Evolutionary conservation across 2,329 filamentous ascomycete genomes (phyloP).

Genomic region (Chrysosporium queenslandicum): DNA sequence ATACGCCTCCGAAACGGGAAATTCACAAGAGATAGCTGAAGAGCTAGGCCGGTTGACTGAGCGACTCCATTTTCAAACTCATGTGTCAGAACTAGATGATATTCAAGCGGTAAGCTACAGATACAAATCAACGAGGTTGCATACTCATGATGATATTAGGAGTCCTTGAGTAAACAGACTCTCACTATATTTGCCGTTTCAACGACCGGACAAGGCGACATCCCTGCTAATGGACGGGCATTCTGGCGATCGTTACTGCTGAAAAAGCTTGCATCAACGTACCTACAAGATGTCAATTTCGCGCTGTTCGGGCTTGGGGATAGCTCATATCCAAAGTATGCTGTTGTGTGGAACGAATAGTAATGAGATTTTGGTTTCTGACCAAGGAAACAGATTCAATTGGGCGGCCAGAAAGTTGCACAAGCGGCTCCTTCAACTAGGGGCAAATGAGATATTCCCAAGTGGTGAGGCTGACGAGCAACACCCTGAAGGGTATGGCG

Average conservation of each 20-base stretch:
- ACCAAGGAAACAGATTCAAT: constrained; percentile 57
- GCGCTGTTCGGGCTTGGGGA: constrained; percentile 87
- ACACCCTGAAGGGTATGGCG: constrained; percentile 74
- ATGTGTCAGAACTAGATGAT: constrained; percentile 66
- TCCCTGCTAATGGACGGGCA: constrained; percentile 67
- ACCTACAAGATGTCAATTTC: constrained; percentile 60
- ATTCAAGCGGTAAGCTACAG: constrained; percentile 64
- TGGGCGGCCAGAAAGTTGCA: constrained; percentile 83
- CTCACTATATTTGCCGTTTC: constrained; percentile 64
- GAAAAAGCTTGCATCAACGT: constrained; percentile 63
- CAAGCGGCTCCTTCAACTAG: constrained; percentile 72
- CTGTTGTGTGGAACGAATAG: constrained; percentile 11
- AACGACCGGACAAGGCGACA: constrained; percentile 88
- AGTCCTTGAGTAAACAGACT: constrained; percentile 28
- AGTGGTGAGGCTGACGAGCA: constrained; percentile 86
- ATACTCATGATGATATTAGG: constrained; percentile 21
- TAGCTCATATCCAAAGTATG: constrained; percentile 82
- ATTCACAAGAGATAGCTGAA: constrained; percentile 80
- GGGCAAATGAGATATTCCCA: constrained; percentile 64
- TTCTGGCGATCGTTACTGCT: constrained; percentile 82
- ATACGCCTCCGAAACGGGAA: constrained; percentile 93
- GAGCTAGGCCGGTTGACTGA: constrained; percentile 67
- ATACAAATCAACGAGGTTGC: too few species aligned
- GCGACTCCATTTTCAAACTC: constrained; percentile 66
- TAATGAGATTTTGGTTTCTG: neutral